A percentile compares a stretch with the other conserved stretches of the same genome.
phyloP scores from a whole-genome alignment of 768 basidiomycete genomes.

The Suillus clintonianus region DNA sequence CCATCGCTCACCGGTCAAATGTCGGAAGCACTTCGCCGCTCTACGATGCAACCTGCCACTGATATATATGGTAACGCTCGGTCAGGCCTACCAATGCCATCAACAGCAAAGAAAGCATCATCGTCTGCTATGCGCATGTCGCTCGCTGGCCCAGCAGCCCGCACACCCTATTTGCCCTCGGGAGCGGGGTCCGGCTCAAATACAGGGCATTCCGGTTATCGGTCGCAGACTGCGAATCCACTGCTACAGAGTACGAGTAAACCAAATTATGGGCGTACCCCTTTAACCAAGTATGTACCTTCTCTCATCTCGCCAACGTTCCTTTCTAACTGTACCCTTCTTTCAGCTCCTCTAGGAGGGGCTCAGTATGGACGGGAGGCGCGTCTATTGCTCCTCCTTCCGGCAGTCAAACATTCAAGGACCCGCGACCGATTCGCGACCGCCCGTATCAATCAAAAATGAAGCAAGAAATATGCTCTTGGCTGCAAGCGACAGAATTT shows the following conservation, averaged over 20 bases:
- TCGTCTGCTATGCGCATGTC: constrained; percentile 60
- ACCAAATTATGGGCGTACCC: constrained; percentile 69
- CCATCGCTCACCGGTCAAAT: constrained; percentile 17
- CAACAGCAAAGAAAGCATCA: constrained; percentile 70
- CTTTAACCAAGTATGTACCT: constrained; percentile 58
- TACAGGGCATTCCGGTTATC: constrained; percentile 67
- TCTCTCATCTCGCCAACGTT: constrained; percentile 4
- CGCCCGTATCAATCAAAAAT: constrained; percentile 70
- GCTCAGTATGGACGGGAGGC: constrained; percentile 71
- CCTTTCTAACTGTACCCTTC: constrained; percentile 8
- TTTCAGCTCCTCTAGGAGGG: constrained; percentile 67
- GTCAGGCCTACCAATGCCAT: constrained; percentile 74
- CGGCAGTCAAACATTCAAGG: constrained; percentile 61
- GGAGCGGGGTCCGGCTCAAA: constrained; percentile 45
- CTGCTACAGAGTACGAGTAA: constrained; percentile 72
- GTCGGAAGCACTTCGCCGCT: constrained; percentile 56
- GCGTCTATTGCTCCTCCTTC: constrained; percentile 46
- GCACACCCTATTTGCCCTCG: constrained; percentile 49
- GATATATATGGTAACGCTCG: constrained; percentile 53
- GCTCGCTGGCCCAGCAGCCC: constrained; percentile 72
- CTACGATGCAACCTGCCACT: constrained; percentile 54
- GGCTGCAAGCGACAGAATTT: constrained; percentile 65
- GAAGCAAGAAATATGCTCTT: constrained; percentile 75
- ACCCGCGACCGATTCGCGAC: constrained; percentile 79
- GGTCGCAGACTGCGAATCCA: constrained; percentile 69